Conservation (phyloP, 2,329 filamentous ascomycete species). For the Trichoderma gracile region DNA sequence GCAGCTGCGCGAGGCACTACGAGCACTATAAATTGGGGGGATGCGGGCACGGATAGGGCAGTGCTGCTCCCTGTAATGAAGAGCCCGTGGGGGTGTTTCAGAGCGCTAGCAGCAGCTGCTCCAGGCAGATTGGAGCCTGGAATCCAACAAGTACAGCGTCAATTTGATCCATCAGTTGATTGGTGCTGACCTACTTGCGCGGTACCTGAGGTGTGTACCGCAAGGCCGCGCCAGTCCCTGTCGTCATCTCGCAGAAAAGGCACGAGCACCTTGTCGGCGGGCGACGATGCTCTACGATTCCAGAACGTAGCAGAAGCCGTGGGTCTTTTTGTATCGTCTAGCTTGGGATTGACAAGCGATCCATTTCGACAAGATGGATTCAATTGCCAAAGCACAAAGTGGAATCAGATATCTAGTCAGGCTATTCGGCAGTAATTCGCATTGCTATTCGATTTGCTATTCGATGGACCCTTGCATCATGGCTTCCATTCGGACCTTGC, state of each 20-base stretch:
- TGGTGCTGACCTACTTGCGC: too few species aligned
- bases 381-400: too few species aligned
- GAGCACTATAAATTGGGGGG: neutral
- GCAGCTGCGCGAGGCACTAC: neutral
- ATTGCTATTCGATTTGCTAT: too few species aligned
- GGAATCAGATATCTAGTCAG: too few species aligned
- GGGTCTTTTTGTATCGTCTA: neutral
- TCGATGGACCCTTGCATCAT: too few species aligned
- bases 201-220: neutral
- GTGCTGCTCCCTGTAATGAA: neutral
- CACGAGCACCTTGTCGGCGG: neutral
- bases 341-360: too few species aligned
- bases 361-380: too few species aligned
- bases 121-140: neutral
- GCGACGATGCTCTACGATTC: slow-evolving; percentile 2
- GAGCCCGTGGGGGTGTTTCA: too few species aligned
- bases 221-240: slow-evolving; percentile 15
- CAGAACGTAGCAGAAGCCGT: slow-evolving; percentile 15
- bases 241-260: slow-evolving; percentile 24
- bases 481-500: too few species aligned
- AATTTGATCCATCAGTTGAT: too few species aligned
- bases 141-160: too few species aligned
- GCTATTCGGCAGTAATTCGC: too few species aligned
- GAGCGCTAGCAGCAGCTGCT: slow-evolving; percentile 1
- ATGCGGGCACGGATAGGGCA: neutral